phyloP scores from a whole-genome alignment of 345 rosid genomes.

The Arabis hirsuta region DNA sequence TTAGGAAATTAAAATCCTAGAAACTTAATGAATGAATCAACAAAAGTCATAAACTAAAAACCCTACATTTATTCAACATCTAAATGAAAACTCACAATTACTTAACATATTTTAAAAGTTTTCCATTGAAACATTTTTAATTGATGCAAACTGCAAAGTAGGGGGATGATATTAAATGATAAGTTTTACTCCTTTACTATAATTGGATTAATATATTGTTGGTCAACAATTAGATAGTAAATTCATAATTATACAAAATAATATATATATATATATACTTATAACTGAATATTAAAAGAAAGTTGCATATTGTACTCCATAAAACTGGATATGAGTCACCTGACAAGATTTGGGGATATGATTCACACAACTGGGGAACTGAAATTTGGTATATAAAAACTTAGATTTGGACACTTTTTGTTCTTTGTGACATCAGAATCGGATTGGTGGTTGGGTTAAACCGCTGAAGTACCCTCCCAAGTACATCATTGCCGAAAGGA shows the following conservation, averaged over 20 bases:
- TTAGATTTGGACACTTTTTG: conserved; percentile 4
- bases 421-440: conserved; percentile 13
- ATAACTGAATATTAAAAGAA: background rate
- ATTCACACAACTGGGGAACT: background rate
- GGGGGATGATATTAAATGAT: background rate
- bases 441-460: conserved; percentile 12
- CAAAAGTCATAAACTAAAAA: background rate
- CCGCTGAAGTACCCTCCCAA: background rate
- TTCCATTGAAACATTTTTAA: background rate
- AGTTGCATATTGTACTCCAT: background rate
- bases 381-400: background rate
- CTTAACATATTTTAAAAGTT: background rate
- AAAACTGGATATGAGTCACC: background rate
- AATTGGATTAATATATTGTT: background rate
- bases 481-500: conserved; percentile 17
- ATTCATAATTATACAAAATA: background rate
- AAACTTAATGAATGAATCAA: background rate
- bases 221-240: background rate
- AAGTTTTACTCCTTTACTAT: background rate
- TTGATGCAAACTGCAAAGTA: background rate
- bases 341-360: conserved; percentile 2
- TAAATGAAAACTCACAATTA: background rate
- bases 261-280: background rate
- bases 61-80: background rate
- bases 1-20: conserved; percentile 7